Conservation (phyloP, 2,329 filamentous ascomycete genomes). For the Stemphylium vesicarium region DNA sequence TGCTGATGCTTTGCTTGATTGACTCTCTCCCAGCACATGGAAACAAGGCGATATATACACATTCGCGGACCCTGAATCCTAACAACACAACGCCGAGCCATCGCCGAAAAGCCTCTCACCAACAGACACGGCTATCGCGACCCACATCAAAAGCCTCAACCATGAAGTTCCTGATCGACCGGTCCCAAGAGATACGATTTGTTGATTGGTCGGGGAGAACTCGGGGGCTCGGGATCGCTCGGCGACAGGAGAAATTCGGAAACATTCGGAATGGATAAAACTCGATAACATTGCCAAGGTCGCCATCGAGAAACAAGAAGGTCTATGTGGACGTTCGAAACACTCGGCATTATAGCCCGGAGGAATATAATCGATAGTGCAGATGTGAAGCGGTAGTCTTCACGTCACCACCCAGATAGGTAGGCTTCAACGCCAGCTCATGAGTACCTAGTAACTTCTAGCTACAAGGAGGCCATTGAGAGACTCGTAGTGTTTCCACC, state of each 20-base stretch:
- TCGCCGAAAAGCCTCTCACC: constrained; percentile 15
- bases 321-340: neutral
- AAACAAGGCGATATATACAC: neutral
- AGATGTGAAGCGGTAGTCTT: too few relatives aligned
- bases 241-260: constrained; percentile 10
- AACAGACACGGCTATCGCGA: neutral
- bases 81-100: constrained; percentile 14
- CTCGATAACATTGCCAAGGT: neutral
- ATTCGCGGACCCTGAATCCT: neutral
- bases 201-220: constrained; percentile 3
- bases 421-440: too few relatives aligned
- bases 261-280: neutral
- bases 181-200: neutral
- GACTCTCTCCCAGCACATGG: neutral
- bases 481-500: too few relatives aligned
- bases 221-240: constrained; percentile 17
- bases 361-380: neutral
- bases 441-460: too few relatives aligned
- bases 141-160: neutral
- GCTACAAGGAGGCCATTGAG: too few relatives aligned
- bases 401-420: too few relatives aligned
- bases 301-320: neutral
- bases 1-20: neutral
- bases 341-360: neutral
- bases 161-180: neutral